Percentiles rank a stretch among this genome's conserved stretches.
Evolutionary conservation across 306 rosid species (phyloP).

Genomic region (Cicer chorassanicum): DNA sequence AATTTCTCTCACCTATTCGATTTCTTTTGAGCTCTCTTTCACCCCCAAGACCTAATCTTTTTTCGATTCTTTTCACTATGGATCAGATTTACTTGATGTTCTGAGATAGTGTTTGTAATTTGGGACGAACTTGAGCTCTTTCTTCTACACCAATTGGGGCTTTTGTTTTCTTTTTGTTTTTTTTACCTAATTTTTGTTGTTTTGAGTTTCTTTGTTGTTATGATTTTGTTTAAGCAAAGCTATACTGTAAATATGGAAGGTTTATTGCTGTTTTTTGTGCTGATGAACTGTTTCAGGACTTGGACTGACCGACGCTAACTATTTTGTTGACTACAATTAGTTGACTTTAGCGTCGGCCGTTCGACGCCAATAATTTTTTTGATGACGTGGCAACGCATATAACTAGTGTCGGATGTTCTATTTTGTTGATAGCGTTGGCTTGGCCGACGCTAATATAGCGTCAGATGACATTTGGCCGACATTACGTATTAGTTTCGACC

Average conservation of each 20-base stretch:
- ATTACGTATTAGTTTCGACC: too few species aligned
- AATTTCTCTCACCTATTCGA: conserved; percentile 32
- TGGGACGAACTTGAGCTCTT: conserved; percentile 19
- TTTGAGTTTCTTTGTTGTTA: background rate
- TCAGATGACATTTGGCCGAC: too few species aligned
- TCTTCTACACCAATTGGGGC: conserved; percentile 12
- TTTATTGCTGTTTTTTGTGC: background rate
- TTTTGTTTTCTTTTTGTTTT: background rate
- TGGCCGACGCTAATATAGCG: too few species aligned
- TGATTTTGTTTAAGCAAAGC: conserved; percentile 18
- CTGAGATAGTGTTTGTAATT: background rate
- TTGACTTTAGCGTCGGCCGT: too few species aligned
- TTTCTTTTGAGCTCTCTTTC: conserved; percentile 22
- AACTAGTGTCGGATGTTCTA: too few species aligned
- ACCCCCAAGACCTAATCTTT: conserved; percentile 35
- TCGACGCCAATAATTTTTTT: too few species aligned
- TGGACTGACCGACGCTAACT: background rate
- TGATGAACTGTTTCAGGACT: background rate
- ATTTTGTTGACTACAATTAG: too few species aligned
- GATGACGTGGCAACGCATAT: too few species aligned
- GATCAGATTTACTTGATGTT: conserved; percentile 27
- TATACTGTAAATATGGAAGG: conserved; percentile 12
- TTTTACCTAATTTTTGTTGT: background rate
- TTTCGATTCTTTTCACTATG: background rate
- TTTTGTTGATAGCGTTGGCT: too few species aligned